Base-by-base conservation (phyloP, 345 rosid species). In the Pistacia vera region DNA sequence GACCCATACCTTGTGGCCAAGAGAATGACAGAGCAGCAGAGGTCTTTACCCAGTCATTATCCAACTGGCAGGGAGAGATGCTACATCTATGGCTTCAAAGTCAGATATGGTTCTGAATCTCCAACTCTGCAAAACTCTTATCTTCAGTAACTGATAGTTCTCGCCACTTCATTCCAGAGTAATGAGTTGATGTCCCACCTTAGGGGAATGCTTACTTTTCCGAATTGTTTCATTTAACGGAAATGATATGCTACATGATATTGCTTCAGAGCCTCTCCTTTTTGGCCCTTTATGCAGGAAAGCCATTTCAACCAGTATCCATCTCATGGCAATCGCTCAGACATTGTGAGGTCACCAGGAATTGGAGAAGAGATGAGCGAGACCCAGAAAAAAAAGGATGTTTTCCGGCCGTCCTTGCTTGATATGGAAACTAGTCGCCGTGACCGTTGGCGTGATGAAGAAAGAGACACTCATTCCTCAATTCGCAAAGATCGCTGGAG, bases 371-470 rank as follows among this genome's bases (percentile, higher is more conserved):
- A 87, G 79, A 75, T 86, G 80, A 85, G 66, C 57, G 97, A 91
- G 33, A 55, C 71, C 60, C 90, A 71, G 81, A 92, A 89, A 90
- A 95, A 89, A 78, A 97, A 86, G 83, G 94, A 89, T 86, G 90
- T 91, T 79, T 91, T 90, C 66, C 84, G 94, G 72, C 95, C 99
- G 52, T 93, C 98, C 67, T 85, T 90, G 75, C 85, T 89, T 88
- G 97, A 92, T 63, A 87, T 80, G 84, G 97, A 91, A 75, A 76
- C 90, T 73, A 87, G 91, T 79, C 90, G 90, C 13, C 90, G 88
- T 73, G 95, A 90, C 77, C 93, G 91, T 75, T 97, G 99, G 98
- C 97, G 90, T 33, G 97, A 97, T 83, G 98, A 97, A 79, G 99
- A 97, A 83, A 90, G 97, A 81, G 99, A 94, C 75, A 89, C 91